Evolutionary conservation across 2,329 filamentous ascomycete species (phyloP), one percentile per base, ranked within the genome.

Genomic region (Gaeumannomyces sp.): DNA sequence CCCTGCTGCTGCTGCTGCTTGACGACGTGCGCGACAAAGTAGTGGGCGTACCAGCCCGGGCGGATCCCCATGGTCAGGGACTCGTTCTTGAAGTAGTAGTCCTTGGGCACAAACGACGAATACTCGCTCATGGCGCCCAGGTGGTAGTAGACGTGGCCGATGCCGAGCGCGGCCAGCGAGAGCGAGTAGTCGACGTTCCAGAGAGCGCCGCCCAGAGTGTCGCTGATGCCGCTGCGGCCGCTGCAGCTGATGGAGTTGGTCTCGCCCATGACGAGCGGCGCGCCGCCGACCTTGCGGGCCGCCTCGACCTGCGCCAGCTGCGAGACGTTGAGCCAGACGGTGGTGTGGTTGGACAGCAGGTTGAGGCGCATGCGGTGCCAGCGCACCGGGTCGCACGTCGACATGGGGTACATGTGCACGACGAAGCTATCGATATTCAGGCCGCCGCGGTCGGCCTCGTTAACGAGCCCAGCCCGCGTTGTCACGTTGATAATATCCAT

Each of bases 121-220:
- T 72, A 71, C 28, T 67, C 64, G 67, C 69, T 71, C 27, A 67
- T 62, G 58, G 65, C 65, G 53, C 71, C 70, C 31, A 71, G 67
- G 63, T 62, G 70, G 67, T 61, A 67, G 66, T 67, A 65, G 60
- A 64, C 57, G 35, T 64, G 63, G n/a, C 59, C 35, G 28, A 60
- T 62, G 29, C 66, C 66, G 14, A 63, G 62, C 25, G 66, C 56
- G 11, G 66, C 66, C 60, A 63, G 62, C 45, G 61, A 63, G 7
- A 67, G 60, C 25, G 66, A 61, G 28, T 75, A 82, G 71, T 83
- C 81, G 33, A 80, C 72, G 63, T 75, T 75, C 81, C 80, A 83
- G 10, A 83, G 76, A 25, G 77, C 81, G 10, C 80, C 79, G 61
- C 80, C 81, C 66, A 81, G 80, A 0, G 79, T 80, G 65, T 81